Base-by-base conservation (phyloP, 2,329 filamentous ascomycete species). In the Neofusicoccum ribis region DNA sequence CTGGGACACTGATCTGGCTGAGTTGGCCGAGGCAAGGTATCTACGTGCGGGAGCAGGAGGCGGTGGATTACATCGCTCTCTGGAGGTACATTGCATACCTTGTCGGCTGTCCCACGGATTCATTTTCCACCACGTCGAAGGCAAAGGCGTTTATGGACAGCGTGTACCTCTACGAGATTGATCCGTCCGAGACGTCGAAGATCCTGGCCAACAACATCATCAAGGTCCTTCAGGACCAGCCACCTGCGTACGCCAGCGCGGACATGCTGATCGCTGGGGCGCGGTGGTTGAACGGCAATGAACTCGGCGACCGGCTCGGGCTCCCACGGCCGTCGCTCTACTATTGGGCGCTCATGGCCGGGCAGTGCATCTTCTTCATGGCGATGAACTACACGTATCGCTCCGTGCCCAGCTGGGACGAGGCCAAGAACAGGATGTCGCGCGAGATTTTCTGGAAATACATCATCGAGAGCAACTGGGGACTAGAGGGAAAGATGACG, bases 141-240 rank as follows among this genome's bases (percentile, higher is more conserved):
- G 87, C 88, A 1, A 87, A 84, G 68, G 80, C 80, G 2, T 83
- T 88, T 71, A 89, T 92, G 85, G 90, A 93, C 69, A 86, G 85
- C 0, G 78, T 93, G 1, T 75, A 91, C 17, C 77, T 86, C 34
- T 83, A 88, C 34, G 91, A 93, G 74, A 83, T 93, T 20, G 73
- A 84, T 31, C 91, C 91, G 0, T 88, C 86, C 0, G 77, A 82
- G 0, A 89, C 84, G 20, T 89, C 86, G 0, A 82, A 83, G 51
- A 81, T 88, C 6, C 81, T 94, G 31, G 89, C 89, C 3, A 89
- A 90, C 75, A 94, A 93, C 72, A 89, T 93, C 71, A 88, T 94
- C 69, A 83, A 85, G 3, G 85, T 85, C 3, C 81, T 93, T n/a
- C 83, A 89, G 69, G 81, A 84, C 58, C 85, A 86, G 46, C 85